Evolutionary conservation across 768 basidiomycete species (phyloP), one percentile per base, ranked within the genome.

Genomic region (Sistotremastrum niveocremeum): DNA sequence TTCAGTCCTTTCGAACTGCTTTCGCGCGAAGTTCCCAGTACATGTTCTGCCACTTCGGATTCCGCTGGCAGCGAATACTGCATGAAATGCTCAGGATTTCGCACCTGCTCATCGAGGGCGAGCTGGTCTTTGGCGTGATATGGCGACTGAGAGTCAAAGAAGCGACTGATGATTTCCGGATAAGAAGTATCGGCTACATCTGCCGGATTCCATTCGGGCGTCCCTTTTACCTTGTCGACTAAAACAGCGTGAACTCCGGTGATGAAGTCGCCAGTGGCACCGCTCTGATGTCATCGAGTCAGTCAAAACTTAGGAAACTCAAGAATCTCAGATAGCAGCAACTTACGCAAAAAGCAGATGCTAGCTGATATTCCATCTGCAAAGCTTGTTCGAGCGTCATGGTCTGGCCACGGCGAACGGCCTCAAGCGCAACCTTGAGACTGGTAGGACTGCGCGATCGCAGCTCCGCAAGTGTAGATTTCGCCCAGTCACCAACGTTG

Each of bases 321-420:
- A 39, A 46, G 37, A 46, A 49, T 49, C 29, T 54, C 37, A 42
- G 44, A 42, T 39, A 42, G 38, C 45, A 33, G 38, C 31, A 47
- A 76, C 88, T 68, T 62, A 93, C 91, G 54, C 85, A 86, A 61
- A 79, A 94, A 10, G 89, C 90, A 34, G 84, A 78, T 12, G 88
- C 91, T 56, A 97, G 83, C 53, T 76, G 76, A 52, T 91, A 68
- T 57, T 98, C 94, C 79, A 84, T 88, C 52, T 82, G 66, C 49
- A 98, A 66, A 1, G 76, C 77, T 47, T 84, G 70, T 4, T 70
- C 65, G 37, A 98, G 67, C 2, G 71, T 58, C 69, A 80, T 62
- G 2, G 64, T 62, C 54, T 68, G 75, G n/a, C 88, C 91, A 48
- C 66, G 65, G 41, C 83, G 77, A 46, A 91, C 74, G 1, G 87